These are phyloP conservation scores for Senna siamea DNA, from an alignment of 306 rosid species.

Conservation along the genomic window DNA sequence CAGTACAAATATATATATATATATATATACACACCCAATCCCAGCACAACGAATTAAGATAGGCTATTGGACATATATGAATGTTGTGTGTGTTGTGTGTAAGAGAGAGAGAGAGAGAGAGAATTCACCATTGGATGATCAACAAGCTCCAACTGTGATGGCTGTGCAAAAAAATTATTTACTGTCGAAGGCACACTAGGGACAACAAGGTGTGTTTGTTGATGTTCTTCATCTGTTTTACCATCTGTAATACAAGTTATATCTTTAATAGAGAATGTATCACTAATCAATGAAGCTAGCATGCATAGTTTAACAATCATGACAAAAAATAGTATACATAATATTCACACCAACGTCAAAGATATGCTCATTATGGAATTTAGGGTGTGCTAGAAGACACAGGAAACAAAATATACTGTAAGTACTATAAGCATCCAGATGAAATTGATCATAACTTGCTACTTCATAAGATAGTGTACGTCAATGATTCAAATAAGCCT, in stretches of 20 bases:
- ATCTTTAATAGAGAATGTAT: background rate
- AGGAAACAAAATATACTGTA: too few species aligned
- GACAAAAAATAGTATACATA: too few species aligned
- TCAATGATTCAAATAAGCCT: background rate
- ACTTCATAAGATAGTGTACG: background rate
- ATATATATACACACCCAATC: too few species aligned
- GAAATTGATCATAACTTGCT: background rate
- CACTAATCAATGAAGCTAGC: background rate
- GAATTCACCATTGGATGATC: conserved; percentile 34
- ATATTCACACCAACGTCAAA: too few species aligned
- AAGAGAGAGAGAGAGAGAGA: too few species aligned
- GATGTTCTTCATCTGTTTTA: conserved; percentile 27
- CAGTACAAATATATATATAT: background rate
- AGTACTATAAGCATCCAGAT: background rate
- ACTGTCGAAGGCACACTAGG: conserved; percentile 22
- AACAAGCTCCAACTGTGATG: conserved; percentile 37
- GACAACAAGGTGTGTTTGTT: background rate
- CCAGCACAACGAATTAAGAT: background rate
- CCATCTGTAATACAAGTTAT: conserved; percentile 32
- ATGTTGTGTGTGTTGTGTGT: too few species aligned
- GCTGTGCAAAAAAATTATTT: conserved; percentile 32
- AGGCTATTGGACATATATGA: background rate
- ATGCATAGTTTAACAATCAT: background rate
- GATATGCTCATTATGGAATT: too few species aligned
- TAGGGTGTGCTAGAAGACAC: too few species aligned